A percentile compares a stretch with the other conserved stretches of the same genome.
These are phyloP conservation scores for Aureobasidium melanogenum DNA, from an alignment of 2,329 filamentous ascomycete genomes.

Conservation along the genomic window DNA sequence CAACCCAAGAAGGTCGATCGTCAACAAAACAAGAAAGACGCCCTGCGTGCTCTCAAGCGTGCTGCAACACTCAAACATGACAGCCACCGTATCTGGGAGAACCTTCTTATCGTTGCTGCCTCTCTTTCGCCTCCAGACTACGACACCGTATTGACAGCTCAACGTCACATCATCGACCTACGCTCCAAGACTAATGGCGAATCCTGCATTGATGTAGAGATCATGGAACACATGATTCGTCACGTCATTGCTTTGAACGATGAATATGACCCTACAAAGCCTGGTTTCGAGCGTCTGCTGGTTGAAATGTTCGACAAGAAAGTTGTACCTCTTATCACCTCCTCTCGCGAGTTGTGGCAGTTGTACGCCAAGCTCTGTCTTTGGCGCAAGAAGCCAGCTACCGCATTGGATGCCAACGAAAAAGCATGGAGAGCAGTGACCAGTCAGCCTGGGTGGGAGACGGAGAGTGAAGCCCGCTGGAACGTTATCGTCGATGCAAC, in stretches of 20 bases:
- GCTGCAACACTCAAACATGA: slow-evolving; percentile 75
- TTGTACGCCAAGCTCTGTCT: slow-evolving; percentile 62
- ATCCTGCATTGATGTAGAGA: slow-evolving; percentile 63
- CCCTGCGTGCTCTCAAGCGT: slow-evolving; percentile 76
- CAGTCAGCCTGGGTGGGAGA: slow-evolving; percentile 45
- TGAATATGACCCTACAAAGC: slow-evolving; percentile 34
- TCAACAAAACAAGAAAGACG: slow-evolving; percentile 58
- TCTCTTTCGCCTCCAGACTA: slow-evolving; percentile 68
- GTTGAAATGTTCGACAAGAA: slow-evolving; percentile 64
- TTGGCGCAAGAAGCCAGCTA: slow-evolving; percentile 61
- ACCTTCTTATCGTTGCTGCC: slow-evolving; percentile 78
- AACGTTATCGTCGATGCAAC: slow-evolving; percentile 66
- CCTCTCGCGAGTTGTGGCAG: slow-evolving; percentile 66
- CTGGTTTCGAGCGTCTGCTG: slow-evolving; percentile 51
- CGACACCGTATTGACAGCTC: slow-evolving; percentile 64
- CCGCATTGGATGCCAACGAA: slow-evolving; percentile 75
- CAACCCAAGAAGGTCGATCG: slow-evolving; percentile 29
- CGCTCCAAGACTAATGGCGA: slow-evolving; percentile 60
- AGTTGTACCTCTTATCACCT: slow-evolving; percentile 76
- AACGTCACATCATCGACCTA: slow-evolving; percentile 67
- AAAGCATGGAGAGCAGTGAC: slow-evolving; percentile 76
- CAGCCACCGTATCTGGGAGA: slow-evolving; percentile 93
- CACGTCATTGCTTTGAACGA: slow-evolving; percentile 51
- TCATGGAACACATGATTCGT: slow-evolving; percentile 63
- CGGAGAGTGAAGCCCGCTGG: slow-evolving; percentile 58